Base-by-base conservation (phyloP, 2,329 filamentous ascomycete genomes). In the Talaromyces sp. region DNA sequence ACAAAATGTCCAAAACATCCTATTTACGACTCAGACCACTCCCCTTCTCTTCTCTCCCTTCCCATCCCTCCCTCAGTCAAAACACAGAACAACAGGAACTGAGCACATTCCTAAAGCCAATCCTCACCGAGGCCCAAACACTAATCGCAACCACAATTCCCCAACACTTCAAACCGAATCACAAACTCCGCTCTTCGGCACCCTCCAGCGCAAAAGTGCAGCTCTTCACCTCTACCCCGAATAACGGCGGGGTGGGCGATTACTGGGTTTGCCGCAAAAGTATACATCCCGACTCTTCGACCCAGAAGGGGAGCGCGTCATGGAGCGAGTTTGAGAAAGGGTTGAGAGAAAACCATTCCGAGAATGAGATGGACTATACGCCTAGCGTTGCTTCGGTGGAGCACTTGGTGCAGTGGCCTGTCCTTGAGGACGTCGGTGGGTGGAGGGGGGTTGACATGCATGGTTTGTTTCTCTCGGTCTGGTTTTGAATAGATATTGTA, bases 191-290 rank as follows among this genome's bases (percentile, higher is more conserved):
- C 46, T 46, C 64, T 6, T 74, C 74, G 2, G 58, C 68, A 2
- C 73, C 75, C 0, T 68, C 74, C 16, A 65, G 61, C 14, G 70
- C 74, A 21, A 68, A 69, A 37, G 70, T 77, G 39, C 65, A 71
- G 25, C 67, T 77, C 11, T 69, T 67, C n/a, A 35, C 60, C 46
- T 59, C 25, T 23, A 6, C 21, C 14, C 5, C 33, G 3, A 7
- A 6, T 16, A 2, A 18, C 1, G 14, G 4, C 5, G 21, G 3
- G 3, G 64, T 64, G 16, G 65, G 67, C 16, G 76, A 79, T 52
- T 72, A 74, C 67, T 80, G 77, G 77, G 72, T 75, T 31, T 77
- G 74, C 57, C 74, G 77, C n/a, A 71, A 71, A 48, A 79, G 75
- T 42, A 65, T 75, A 25, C 77, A 79, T 62, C 63, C 67, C 39